phyloP scores from a whole-genome alignment of 2,329 filamentous ascomycete species.

The Parascedosporium putredinis region DNA sequence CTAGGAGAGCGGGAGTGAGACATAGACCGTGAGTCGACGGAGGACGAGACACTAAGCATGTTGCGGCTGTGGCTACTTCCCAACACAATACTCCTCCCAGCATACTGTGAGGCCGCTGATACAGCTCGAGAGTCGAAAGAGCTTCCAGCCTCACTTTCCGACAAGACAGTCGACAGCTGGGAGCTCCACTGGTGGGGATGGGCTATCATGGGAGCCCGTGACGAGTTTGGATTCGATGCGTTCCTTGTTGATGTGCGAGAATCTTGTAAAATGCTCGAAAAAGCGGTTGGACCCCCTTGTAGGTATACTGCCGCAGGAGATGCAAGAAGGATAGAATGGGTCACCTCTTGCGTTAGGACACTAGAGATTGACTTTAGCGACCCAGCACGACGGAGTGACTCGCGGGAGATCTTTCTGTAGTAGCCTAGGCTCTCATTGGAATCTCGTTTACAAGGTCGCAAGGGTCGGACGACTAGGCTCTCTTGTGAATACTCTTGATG shows the following conservation, averaged over 20 bases:
- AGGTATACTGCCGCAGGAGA: slow-evolving; percentile 29
- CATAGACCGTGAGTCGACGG: slow-evolving; percentile 30
- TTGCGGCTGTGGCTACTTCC: slow-evolving; percentile 41
- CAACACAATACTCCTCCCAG: slow-evolving; percentile 37
- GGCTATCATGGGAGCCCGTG: slow-evolving; percentile 29
- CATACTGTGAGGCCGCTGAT: slow-evolving; percentile 25
- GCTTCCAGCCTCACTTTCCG: slow-evolving; percentile 47
- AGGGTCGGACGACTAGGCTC: slow-evolving; percentile 46
- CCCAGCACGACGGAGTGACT: slow-evolving; percentile 37
- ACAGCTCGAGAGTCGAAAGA: slow-evolving; percentile 37
- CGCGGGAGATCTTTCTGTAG: slow-evolving; percentile 39
- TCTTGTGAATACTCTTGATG: slow-evolving; percentile 47
- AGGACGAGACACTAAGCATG: slow-evolving; percentile 48
- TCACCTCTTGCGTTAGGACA: slow-evolving; percentile 38
- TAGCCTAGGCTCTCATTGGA: slow-evolving; percentile 39
- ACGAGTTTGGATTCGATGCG: neutral
- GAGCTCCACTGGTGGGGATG: slow-evolving; percentile 52
- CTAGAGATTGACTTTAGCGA: slow-evolving; percentile 48
- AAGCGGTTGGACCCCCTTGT: slow-evolving; percentile 20
- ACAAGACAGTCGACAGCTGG: slow-evolving; percentile 53
- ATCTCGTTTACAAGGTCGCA: slow-evolving; percentile 35
- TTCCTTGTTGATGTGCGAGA: neutral
- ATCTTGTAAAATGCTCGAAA: slow-evolving; percentile 12
- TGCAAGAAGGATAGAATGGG: slow-evolving; percentile 24
- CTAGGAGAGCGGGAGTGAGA: slow-evolving; percentile 30